Conservation (phyloP, 352 stramenopile species). For the Phytophthora capsici region DNA sequence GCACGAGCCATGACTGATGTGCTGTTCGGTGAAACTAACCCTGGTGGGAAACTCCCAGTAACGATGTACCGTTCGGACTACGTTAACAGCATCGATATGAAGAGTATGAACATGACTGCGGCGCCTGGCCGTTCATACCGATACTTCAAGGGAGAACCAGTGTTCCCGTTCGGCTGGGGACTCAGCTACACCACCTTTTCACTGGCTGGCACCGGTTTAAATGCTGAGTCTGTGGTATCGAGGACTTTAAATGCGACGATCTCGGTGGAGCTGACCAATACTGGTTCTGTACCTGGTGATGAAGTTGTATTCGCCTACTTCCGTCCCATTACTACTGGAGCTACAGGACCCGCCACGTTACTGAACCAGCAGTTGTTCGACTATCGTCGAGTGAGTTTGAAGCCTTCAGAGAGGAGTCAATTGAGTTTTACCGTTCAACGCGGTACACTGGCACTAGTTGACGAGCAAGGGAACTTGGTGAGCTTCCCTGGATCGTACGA, state of each 20-base stretch:
- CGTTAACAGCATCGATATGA: neutral
- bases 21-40: neutral
- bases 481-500: slow-evolving; percentile 3
- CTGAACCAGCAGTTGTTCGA: slow-evolving; percentile 10
- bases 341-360: neutral
- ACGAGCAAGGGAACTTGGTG: slow-evolving; percentile 3
- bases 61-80: slow-evolving; percentile 7
- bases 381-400: neutral
- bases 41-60: neutral
- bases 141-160: slow-evolving; percentile 3
- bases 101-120: slow-evolving; percentile 7
- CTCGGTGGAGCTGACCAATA: neutral
- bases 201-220: neutral
- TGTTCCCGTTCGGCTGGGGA: slow-evolving; percentile 4
- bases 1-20: slow-evolving; percentile 1
- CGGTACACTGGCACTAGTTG: neutral
- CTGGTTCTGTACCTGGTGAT: neutral
- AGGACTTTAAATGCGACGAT: slow-evolving; percentile 1
- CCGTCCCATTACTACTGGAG: neutral
- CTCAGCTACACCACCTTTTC: slow-evolving; percentile 4
- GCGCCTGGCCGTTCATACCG: neutral
- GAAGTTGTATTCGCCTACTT: slow-evolving; percentile 6
- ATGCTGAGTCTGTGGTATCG: neutral
- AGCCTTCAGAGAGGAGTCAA: neutral
- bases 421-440: neutral